Conservation (phyloP, 1,284 basidiomycete genomes). For the Pascua guehoae region DNA sequence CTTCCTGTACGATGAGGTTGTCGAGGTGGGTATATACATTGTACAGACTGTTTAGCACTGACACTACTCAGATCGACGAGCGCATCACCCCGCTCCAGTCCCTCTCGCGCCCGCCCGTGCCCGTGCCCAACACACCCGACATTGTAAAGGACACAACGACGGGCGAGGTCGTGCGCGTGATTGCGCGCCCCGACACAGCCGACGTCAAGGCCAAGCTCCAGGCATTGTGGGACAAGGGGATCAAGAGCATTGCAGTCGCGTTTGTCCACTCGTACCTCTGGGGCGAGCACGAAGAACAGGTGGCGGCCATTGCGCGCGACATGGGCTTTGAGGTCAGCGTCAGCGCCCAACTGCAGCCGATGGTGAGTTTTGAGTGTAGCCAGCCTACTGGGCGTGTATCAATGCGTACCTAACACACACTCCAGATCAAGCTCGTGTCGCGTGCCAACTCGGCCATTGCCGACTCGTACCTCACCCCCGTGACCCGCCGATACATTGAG, state of each 20-base stretch:
- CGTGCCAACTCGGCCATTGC: slow-evolving; percentile 53
- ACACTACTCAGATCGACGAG: slow-evolving; percentile 59
- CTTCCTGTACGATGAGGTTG: slow-evolving; percentile 73
- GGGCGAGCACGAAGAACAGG: slow-evolving; percentile 33
- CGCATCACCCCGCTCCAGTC: slow-evolving; percentile 71
- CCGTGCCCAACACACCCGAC: slow-evolving; percentile 16
- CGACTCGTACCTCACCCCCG: slow-evolving; percentile 55
- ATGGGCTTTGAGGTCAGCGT: slow-evolving; percentile 41
- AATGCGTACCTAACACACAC: neutral
- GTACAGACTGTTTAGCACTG: neutral
- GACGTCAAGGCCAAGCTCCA: slow-evolving; percentile 31
- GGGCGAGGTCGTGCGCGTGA: slow-evolving; percentile 83
- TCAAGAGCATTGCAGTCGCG: slow-evolving; percentile 30
- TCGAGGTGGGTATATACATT: slow-evolving; percentile 59
- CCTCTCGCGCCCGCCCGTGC: slow-evolving; percentile 22
- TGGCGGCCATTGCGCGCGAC: slow-evolving; percentile 31
- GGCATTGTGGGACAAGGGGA: slow-evolving; percentile 30
- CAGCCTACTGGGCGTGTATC: neutral
- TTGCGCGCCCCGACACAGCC: slow-evolving; percentile 57
- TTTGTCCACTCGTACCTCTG: slow-evolving; percentile 40
- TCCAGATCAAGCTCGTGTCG: slow-evolving; percentile 49
- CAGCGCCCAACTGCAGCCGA: slow-evolving; percentile 34
- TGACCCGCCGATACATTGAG: slow-evolving; percentile 49
- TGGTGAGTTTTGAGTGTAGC: slow-evolving; percentile 25
- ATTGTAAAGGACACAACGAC: slow-evolving; percentile 30